Conservation (phyloP, 106 monocot genomes). For the Allium fistulosum region DNA sequence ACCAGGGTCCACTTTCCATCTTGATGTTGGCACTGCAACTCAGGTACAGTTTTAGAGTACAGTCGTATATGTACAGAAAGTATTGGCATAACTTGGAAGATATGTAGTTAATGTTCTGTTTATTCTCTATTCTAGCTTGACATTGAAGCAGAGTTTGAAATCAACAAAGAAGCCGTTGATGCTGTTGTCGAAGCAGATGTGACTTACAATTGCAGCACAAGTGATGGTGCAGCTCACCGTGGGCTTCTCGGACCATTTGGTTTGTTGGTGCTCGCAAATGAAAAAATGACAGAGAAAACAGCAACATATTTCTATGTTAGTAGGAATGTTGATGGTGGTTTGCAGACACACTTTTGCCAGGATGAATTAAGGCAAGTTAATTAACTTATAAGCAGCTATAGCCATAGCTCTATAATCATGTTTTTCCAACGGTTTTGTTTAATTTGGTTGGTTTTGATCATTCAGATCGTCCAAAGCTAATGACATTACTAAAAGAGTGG, state of each 20-base stretch:
- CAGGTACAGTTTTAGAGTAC: slow-evolving; percentile 19
- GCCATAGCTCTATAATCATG: no score
- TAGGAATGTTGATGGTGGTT: slow-evolving; percentile 15
- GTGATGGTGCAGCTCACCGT: slow-evolving; percentile 32
- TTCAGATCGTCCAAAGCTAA: slow-evolving; percentile 65
- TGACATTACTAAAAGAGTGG: slow-evolving; percentile 54
- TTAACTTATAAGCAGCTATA: no score
- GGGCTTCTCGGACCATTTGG: slow-evolving; percentile 57
- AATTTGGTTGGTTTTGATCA: not conserved
- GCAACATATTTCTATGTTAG: slow-evolving; percentile 57
- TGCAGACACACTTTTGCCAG: slow-evolving; percentile 59
- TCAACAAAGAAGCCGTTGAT: slow-evolving; percentile 15
- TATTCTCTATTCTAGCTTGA: slow-evolving; percentile 23
- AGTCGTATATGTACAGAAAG: not conserved
- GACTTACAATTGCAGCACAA: slow-evolving; percentile 51
- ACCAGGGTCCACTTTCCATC: slow-evolving; percentile 29
- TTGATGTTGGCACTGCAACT: slow-evolving; percentile 24
- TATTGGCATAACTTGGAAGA: no score
- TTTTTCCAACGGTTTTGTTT: not conserved
- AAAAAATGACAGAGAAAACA: slow-evolving; percentile 37
- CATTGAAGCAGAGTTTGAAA: slow-evolving; percentile 51
- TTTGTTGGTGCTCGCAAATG: slow-evolving; percentile 48
- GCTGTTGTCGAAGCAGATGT: slow-evolving; percentile 28
- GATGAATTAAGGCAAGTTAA: slow-evolving; percentile 37
- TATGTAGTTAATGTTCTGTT: no score